Conservation (phyloP, 257 asterid species). For the Cinchona pubescens region DNA sequence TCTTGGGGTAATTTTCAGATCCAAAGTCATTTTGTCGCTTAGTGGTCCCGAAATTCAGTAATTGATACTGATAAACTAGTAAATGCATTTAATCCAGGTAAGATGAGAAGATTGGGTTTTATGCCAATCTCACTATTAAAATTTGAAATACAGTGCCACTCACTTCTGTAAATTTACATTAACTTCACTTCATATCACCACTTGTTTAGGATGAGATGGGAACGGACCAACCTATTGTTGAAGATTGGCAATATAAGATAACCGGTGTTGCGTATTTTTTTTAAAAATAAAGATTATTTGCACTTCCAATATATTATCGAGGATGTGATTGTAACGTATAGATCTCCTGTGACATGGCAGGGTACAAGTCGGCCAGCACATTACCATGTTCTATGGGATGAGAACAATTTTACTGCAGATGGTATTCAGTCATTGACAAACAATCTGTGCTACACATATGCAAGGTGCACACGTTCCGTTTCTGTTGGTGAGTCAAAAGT, state of each 20-base stretch:
- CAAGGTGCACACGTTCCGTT: constrained; percentile 95
- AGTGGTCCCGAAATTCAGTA: too few species aligned
- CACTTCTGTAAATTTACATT: not conserved
- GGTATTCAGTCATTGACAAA: constrained; percentile 93
- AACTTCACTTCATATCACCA: not conserved
- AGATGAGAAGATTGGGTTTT: not conserved
- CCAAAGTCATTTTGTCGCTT: too few species aligned
- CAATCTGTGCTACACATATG: constrained; percentile 94
- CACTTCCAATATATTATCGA: not conserved
- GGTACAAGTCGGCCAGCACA: constrained; percentile 99
- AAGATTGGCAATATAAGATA: too few species aligned
- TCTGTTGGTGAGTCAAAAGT: constrained; percentile 68
- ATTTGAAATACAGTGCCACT: not conserved
- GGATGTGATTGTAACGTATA: not conserved
- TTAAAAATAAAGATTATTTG: not conserved
- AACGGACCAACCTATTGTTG: not conserved
- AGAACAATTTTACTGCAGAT: constrained; percentile 91
- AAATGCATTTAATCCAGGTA: too few species aligned
- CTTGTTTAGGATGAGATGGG: not conserved
- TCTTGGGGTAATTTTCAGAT: too few species aligned
- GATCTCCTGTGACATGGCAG: constrained; percentile 27
- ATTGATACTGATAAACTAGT: too few species aligned
- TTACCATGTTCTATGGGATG: constrained; percentile 97
- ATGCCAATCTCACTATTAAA: not conserved
- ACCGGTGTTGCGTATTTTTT: too few species aligned